Conservation (phyloP, 306 rosid genomes). For the Trifolium dubium region DNA sequence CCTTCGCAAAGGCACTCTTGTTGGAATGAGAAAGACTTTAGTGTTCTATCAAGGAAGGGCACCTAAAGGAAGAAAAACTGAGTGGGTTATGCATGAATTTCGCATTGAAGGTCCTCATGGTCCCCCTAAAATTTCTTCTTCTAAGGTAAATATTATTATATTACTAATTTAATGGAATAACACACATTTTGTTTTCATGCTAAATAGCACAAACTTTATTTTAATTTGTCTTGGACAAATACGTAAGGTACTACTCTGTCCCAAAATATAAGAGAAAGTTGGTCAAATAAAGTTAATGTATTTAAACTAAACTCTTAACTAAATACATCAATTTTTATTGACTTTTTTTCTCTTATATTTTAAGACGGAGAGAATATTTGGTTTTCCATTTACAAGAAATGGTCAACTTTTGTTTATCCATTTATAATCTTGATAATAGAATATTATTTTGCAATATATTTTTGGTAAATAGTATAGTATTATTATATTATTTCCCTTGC, state of each 20-base stretch:
- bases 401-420: not conserved
- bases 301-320: too few species aligned
- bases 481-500: constrained; percentile 34
- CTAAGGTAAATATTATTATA: constrained; percentile 52
- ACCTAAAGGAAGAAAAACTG: constrained; percentile 85
- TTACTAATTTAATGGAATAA: too few species aligned
- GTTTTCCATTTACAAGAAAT: constrained; percentile 4
- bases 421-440: constrained; percentile 28
- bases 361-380: not conserved
- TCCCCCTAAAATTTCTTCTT: constrained; percentile 58
- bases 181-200: not conserved
- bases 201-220: not conserved
- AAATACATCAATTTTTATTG: too few species aligned
- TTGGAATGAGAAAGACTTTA: constrained; percentile 92
- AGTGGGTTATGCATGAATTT: constrained; percentile 97
- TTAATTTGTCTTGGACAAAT: not conserved
- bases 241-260: not conserved
- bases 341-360: too few species aligned
- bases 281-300: too few species aligned
- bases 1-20: constrained; percentile 60
- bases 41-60: constrained; percentile 98
- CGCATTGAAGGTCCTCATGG: constrained; percentile 70
- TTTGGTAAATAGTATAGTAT: constrained; percentile 5
- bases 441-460: constrained; percentile 5
- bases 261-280: too few species aligned